phyloP scores from a whole-genome alignment of 352 stramenopile species.

The Phytophthora pistaciae region DNA sequence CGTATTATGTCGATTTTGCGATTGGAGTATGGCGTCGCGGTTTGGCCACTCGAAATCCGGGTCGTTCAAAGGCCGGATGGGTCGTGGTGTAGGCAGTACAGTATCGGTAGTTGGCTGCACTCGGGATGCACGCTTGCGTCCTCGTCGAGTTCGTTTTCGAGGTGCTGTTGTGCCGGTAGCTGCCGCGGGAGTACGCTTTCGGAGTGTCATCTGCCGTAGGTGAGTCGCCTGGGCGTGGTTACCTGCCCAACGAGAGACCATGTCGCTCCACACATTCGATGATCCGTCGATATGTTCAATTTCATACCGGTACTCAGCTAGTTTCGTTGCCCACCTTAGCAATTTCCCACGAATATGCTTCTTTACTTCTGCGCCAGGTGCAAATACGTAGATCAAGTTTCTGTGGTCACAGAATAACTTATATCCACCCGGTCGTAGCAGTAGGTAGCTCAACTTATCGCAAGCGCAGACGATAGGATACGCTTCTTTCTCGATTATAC shows the following conservation, averaged over 20 bases:
- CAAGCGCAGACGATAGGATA: not conserved
- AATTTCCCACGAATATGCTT: not conserved
- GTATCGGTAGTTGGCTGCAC: not conserved
- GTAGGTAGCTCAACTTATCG: not conserved
- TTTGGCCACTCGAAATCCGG: not conserved
- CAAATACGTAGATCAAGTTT: not conserved
- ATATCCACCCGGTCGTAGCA: not conserved
- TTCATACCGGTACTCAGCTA: not conserved
- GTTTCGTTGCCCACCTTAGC: not conserved
- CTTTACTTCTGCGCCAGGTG: not conserved
- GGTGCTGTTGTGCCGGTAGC: not conserved
- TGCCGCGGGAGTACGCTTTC: not conserved
- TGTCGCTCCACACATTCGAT: not conserved
- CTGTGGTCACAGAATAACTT: not conserved
- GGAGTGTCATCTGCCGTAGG: not conserved
- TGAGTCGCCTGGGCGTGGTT: not conserved
- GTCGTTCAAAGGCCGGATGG: not conserved
- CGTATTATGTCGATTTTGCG: not conserved
- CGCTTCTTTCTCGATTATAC: not conserved
- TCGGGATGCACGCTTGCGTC: not conserved
- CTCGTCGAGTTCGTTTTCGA: not conserved
- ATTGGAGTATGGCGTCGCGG: not conserved
- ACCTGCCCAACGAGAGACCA: not conserved
- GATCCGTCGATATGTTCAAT: not conserved
- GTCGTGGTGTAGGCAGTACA: not conserved